These are phyloP conservation scores for Amyloporia xantha DNA, from an alignment of 768 basidiomycete genomes.

Conservation along the genomic window DNA sequence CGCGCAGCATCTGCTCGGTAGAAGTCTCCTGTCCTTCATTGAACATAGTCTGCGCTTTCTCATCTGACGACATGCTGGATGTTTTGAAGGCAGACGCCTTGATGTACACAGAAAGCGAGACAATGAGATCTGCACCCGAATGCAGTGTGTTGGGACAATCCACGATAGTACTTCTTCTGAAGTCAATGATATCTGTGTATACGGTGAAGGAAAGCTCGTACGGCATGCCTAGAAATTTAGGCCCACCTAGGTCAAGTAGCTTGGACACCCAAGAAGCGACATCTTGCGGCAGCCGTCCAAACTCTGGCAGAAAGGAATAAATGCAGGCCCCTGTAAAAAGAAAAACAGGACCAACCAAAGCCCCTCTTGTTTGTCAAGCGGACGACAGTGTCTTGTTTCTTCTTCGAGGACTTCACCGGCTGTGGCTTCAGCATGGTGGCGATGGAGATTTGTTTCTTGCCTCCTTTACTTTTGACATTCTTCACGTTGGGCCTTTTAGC, in stretches of 20 bases:
- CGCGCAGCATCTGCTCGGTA: conserved; percentile 71
- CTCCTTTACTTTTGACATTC: conserved; percentile 29
- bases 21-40: conserved; percentile 76
- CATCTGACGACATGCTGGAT: conserved; percentile 28
- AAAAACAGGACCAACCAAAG: conserved; percentile 43
- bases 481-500: conserved; percentile 11
- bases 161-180: conserved; percentile 63
- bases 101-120: conserved; percentile 70
- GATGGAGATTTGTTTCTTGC: conserved; percentile 62
- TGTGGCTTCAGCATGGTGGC: conserved; percentile 60
- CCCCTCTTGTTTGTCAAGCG: conserved; percentile 58
- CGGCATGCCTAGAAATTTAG: not conserved
- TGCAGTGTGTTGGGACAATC: conserved; percentile 69
- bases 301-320: conserved; percentile 39
- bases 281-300: conserved; percentile 69
- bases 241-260: conserved; percentile 62
- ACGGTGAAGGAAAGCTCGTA: not conserved
- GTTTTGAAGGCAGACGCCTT: conserved; percentile 61
- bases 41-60: conserved; percentile 40
- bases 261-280: conserved; percentile 68
- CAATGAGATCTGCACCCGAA: conserved; percentile 71
- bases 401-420: conserved; percentile 39
- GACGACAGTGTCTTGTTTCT: conserved; percentile 62
- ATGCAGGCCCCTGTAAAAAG: not conserved
- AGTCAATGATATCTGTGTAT: conserved; percentile 52